Base-by-base conservation (phyloP, 495 filamentous ascomycete species). In the Symbiotaphrina buchneri region DNA sequence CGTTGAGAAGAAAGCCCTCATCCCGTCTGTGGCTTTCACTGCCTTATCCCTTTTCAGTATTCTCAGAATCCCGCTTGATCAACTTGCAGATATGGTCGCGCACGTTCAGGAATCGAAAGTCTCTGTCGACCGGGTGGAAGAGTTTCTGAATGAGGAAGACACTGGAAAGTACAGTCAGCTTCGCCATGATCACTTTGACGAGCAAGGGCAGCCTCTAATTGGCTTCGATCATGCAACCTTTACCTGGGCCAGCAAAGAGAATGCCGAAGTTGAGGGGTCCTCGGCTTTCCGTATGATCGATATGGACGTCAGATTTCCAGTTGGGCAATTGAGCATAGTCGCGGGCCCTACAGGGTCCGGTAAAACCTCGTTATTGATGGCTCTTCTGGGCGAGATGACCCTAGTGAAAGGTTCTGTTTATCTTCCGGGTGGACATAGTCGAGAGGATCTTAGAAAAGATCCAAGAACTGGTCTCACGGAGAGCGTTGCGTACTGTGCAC, bases 41-140 rank as follows among this genome's bases (percentile, higher is more conserved):
- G 80, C 87, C 10, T 65, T 99, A 23, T 95, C 90, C 0, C 71
- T 99, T 39, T 99, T 99, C 52, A 80, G 74, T 32, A 68, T 99
- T n/a, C 73, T 99, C 18, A 71, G 90, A 23, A 74, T 92, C 33
- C 90, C 90, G 6, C 53, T 99, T 31, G 90, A 99, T 51, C 90
- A 95, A 45, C 61, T 99, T 3, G 90, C 90, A 27, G 90, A 99
- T 47, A 99, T 99, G 90, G 69, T 99, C 45, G 91, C 90, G 21
- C 91, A 93, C 47, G 84, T 99, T 5, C 82, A 93, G 53, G 90
- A 99, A 53, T 80, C 83, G 6, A 87, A 90, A 55, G 90, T 99
- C 19, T 95, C 90, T 1, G 65, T 99, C 27, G 84, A 91, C 45
- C 82, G 90, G 52, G 81, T 99, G 13, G 87, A 99, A 43, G 76